phyloP scores from a whole-genome alignment of 805 yeast species.

The Wickerhamomyces rabaulensis region DNA sequence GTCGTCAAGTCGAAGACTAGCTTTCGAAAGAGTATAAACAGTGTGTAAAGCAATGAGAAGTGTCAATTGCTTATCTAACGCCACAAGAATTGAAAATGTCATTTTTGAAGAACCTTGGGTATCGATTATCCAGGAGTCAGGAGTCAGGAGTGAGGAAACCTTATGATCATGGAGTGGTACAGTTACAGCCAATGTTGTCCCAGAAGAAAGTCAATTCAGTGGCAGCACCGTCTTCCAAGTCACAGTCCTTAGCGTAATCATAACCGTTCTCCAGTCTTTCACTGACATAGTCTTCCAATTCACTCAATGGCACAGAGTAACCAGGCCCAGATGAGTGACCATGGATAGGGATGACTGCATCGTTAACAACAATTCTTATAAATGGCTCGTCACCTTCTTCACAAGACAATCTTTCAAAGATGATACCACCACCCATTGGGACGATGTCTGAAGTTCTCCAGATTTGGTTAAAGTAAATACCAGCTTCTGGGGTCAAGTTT shows the following conservation, averaged over 20 bases:
- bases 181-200: slow-evolving; percentile 11
- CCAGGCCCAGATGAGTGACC: slow-evolving; percentile 44
- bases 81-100: no score
- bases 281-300: slow-evolving; percentile 17
- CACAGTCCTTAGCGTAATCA: slow-evolving; percentile 14
- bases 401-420: slow-evolving; percentile 43
- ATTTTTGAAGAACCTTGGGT: no score
- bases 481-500: slow-evolving; percentile 28
- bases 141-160: no score
- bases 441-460: slow-evolving; percentile 41
- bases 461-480: slow-evolving; percentile 38
- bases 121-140: no score
- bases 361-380: slow-evolving; percentile 33
- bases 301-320: slow-evolving; percentile 31
- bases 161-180: neutral
- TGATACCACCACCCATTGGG: slow-evolving; percentile 43
- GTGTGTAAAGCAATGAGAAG: neutral
- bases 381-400: slow-evolving; percentile 22
- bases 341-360: slow-evolving; percentile 28
- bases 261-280: slow-evolving; percentile 8
- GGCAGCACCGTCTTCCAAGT: slow-evolving; percentile 8
- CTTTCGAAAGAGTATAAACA: neutral
- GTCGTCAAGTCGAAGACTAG: neutral
- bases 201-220: slow-evolving; percentile 26
- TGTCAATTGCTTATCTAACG: neutral